Evolutionary conservation across 345 rosid species (phyloP), one percentile per base, ranked within the genome.

Genomic region (Pseudoturritis turrita): DNA sequence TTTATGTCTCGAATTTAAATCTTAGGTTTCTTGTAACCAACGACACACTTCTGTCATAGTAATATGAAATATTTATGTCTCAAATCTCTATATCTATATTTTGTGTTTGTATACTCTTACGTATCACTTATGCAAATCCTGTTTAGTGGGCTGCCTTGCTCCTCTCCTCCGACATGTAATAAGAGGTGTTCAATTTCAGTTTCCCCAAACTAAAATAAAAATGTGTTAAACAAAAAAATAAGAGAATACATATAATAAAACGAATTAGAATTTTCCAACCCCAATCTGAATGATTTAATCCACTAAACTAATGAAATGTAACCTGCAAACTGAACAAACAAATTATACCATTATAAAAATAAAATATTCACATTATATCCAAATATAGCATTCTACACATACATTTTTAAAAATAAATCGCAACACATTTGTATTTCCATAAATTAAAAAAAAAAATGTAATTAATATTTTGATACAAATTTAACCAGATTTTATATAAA

Each of bases 11-110:
- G 14, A 54, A 59, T 67, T 68, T 23, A 68, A 68, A 75, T 60
- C 45, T 23, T 51, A 22, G 72, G 78, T 41, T 74, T 59, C 73
- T 68, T 52, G 56, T 52, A 75, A 75, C 74, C 78, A 75, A 68
- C 69, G 69, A 75, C 43, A 60, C 63, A 53, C 39, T 40, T 51
- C 64, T 60, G 47, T 50, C 62, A 50, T 41, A 40, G 28, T 39
- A 47, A 31, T 57, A 9, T 22, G 57, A 51, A 29, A 61, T 12
- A 43, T 14, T 15, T 41, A n/a, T 72, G 37, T 22, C 55, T 28
- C 61, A 62, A 43, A 29, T 28, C 4, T 37, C 62, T 19, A 8
- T 39, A 44, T 51, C 17, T 70, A 33, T 46, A 21, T 19, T 43
- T 40, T 60, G 7, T 37, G 67, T 58, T 25, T 70, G 36, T 23